A percentile compares a stretch with the other conserved stretches of the same genome.
Evolutionary conservation across 2,329 filamentous ascomycete species (phyloP).

Genomic region (Bertia moriformis): DNA sequence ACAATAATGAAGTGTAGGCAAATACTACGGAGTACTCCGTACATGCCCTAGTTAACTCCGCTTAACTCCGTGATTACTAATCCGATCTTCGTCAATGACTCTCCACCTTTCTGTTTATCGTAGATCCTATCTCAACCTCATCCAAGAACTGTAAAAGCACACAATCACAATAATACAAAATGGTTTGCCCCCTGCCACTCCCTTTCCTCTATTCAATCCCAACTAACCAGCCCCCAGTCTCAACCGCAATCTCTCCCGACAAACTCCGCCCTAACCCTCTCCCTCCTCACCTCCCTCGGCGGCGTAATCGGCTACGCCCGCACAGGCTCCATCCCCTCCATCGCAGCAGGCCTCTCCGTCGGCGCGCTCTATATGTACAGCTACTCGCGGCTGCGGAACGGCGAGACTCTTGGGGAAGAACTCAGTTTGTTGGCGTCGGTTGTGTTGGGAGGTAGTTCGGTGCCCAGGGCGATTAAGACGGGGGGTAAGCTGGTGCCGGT

Average conservation of each 20-base stretch:
- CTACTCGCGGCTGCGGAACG: background rate
- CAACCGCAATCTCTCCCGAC: background rate
- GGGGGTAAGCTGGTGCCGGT: background rate
- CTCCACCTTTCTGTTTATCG: no score
- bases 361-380: background rate
- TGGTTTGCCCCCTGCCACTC: no score
- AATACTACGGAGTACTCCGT: no score
- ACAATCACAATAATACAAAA: no score
- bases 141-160: no score
- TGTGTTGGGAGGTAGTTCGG: background rate
- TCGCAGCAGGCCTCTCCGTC: background rate
- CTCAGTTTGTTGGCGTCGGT: background rate
- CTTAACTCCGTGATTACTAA: no score
- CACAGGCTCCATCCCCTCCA: slow-evolving; percentile 1
- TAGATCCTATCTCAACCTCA: no score
- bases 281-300: slow-evolving; percentile 1
- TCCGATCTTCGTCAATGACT: no score
- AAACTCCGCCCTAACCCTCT: background rate
- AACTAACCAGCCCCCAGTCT: no score
- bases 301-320: slow-evolving; percentile 1
- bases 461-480: background rate
- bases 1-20: no score
- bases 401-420: background rate
- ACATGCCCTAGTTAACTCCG: no score
- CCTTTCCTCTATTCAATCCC: no score